Base-by-base conservation (phyloP, 1,284 basidiomycete genomes). In the Apiotrichum gracile region DNA sequence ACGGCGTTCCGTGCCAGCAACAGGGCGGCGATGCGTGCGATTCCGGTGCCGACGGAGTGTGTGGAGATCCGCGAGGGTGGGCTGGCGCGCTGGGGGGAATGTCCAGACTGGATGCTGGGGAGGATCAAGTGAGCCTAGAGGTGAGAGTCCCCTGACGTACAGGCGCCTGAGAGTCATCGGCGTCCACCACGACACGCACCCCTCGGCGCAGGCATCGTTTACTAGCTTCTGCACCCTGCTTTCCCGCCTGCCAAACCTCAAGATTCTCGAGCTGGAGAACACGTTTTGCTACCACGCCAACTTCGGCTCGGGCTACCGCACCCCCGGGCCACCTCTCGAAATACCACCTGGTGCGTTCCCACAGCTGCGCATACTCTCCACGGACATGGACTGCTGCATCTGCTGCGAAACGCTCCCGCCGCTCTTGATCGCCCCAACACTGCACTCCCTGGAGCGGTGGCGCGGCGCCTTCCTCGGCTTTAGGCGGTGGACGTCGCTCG, bases 231-330 rank as follows among this genome's bases (percentile, higher is more conserved):
- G 16, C 2, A 9, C 14, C 10, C 21, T 51, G 5, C 33, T 55
- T 2, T 14, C 9, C 5, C 53, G 42, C 21, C 22, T 38, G 10
- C 38, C 38, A 8, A n/a, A n/a, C 21, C 53, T 51, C 31, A 25
- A 22, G 8, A 17, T 33, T 12, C 16, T 55, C 4, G 44, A 55
- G 26, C 38, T 55, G 12, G 38, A 51, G 26, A 50, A 47, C 44
- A 37, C 31, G 7, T 47, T 55, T 40, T 55, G 53, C 34, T 5
- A 25, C 5, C 48, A 55, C 34, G 39, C 39, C 26, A 38, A 19
- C 8, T 55, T 43, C 44, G 53, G 53, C 6, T 21, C 38, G 1
- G 53, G 48, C 10, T 10, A 12, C n/a, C n/a, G n/a, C n/a, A n/a
- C n/a, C n/a, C n/a, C n/a, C n/a, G n/a, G n/a, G n/a, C n/a, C n/a